These are phyloP conservation scores for Ammopiptanthus mongolicus DNA, from an alignment of 306 rosid genomes.

Conservation along the genomic window DNA sequence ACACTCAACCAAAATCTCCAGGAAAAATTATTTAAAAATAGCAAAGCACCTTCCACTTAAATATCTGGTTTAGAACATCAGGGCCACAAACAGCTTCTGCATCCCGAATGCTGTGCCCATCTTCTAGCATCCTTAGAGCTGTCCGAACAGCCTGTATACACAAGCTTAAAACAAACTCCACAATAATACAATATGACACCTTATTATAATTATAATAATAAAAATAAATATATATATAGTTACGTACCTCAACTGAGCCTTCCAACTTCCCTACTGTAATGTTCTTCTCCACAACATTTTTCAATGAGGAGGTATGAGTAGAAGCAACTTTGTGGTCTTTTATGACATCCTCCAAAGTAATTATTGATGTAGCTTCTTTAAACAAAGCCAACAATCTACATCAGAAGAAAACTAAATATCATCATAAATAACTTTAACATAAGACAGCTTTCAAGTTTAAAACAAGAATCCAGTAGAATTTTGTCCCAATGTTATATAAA, in stretches of 20 bases:
- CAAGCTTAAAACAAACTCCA: background rate
- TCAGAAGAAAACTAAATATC: conserved; percentile 21
- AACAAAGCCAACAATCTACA: conserved; percentile 60
- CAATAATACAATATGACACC: background rate
- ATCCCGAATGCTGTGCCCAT: conserved; percentile 57
- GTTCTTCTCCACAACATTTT: conserved; percentile 54
- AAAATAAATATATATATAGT: background rate
- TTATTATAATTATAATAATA: background rate
- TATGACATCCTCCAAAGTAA: conserved; percentile 53
- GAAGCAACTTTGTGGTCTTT: conserved; percentile 51
- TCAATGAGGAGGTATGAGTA: conserved; percentile 45
- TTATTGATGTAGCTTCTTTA: conserved; percentile 53
- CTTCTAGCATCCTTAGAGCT: conserved; percentile 64
- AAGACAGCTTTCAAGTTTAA: conserved; percentile 10
- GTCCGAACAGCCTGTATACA: conserved; percentile 70
- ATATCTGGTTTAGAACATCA: conserved; percentile 58
- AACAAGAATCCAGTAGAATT: conserved; percentile 11
- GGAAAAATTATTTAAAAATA: background rate
- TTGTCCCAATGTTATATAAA: background rate
- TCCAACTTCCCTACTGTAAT: conserved; percentile 82
- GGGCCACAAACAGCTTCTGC: conserved; percentile 76
- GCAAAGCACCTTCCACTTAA: conserved; percentile 74
- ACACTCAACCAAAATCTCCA: background rate
- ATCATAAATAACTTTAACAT: background rate
- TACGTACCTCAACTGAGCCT: conserved; percentile 64